Evolutionary conservation across 768 basidiomycete genomes (phyloP), one percentile per base, ranked within the genome.

Genomic region (Pholiota molesta): DNA sequence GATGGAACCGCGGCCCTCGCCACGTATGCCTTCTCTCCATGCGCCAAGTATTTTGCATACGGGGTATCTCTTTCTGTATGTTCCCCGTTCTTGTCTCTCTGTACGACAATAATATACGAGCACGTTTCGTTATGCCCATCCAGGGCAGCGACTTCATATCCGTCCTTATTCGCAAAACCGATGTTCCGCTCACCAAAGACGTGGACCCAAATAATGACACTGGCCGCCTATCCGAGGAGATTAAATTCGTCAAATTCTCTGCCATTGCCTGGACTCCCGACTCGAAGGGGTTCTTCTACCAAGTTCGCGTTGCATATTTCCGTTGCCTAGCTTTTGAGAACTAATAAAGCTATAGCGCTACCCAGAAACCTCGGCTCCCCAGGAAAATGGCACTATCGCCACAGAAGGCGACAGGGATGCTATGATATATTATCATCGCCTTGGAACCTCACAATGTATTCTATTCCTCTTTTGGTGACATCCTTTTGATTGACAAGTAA

Each of bases 261-360:
- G 73, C 78, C 11, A 80, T 93, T 45, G 77, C 79, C 28, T 94
- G 92, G 93, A 87, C 87, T 4, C 84, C 86, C 59, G 91, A 94
- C 73, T 88, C 86, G 58, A 87, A 86, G 63, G 92, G 93, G 1
- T 92, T 94, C 74, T 92, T 94, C 75, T 95, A 95, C 71, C 92
- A 93, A 79, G 80, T 79, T 65, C 29, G 62, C 45, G 21, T 0
- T 14, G 5, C 11, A 8, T 28, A 29, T 40, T n/a, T 42, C 28
- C 14, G 31, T 21, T 45, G 28, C 42, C 39, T 45, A 9, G 23
- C 23, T 49, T 26, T 26, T 40, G 26, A 23, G 14, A 23, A 54
- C 19, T 55, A 53, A 53, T 14, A n/a, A 33, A n/a, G 5, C 29
- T 45, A 13, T 61, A 82, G 80, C 83, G 91, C 16, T 91, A 83